Conservation (phyloP, 2,329 filamentous ascomycete genomes). For the Cryphonectria japonica region DNA sequence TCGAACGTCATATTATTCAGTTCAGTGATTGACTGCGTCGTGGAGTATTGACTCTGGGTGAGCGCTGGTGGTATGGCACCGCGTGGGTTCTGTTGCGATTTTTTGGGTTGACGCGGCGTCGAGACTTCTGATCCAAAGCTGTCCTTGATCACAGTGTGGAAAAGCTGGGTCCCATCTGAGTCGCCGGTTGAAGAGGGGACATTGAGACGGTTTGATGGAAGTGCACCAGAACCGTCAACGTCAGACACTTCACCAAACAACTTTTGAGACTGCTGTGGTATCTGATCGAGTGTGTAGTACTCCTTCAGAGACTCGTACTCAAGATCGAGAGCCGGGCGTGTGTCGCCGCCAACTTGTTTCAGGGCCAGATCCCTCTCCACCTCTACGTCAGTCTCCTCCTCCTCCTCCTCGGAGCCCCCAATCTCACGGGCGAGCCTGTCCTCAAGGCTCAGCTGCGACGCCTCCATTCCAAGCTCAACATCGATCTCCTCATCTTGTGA, state of each 20-base stretch:
- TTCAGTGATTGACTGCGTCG: slow-evolving; percentile 51
- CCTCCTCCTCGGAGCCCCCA: slow-evolving; percentile 31
- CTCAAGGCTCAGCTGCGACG: slow-evolving; percentile 67
- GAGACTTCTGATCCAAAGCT: slow-evolving; percentile 52
- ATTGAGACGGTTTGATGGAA: slow-evolving; percentile 54
- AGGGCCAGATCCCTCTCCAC: slow-evolving; percentile 34
- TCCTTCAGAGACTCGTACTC: slow-evolving; percentile 78
- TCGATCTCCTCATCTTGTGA: slow-evolving; percentile 66
- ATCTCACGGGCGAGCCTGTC: slow-evolving; percentile 44
- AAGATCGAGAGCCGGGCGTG: slow-evolving; percentile 44
- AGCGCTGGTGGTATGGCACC: slow-evolving; percentile 34
- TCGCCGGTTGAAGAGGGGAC: slow-evolving; percentile 44
- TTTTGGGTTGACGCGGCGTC: slow-evolving; percentile 28
- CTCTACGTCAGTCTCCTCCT: slow-evolving; percentile 29
- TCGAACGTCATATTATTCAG: slow-evolving; percentile 56
- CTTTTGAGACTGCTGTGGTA: slow-evolving; percentile 41
- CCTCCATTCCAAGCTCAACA: slow-evolving; percentile 59
- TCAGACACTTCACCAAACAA: slow-evolving; percentile 63
- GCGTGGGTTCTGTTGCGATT: slow-evolving; percentile 31
- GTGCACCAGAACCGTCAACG: slow-evolving; percentile 56
- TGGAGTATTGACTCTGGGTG: slow-evolving; percentile 29
- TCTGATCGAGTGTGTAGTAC: slow-evolving; percentile 69
- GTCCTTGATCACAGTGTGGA: slow-evolving; percentile 48
- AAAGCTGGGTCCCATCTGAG: slow-evolving; percentile 42
- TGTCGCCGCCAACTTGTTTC: slow-evolving; percentile 35